These are phyloP conservation scores for Penicillium thymicola DNA, from an alignment of 2,329 filamentous ascomycete species.

Conservation along the genomic window DNA sequence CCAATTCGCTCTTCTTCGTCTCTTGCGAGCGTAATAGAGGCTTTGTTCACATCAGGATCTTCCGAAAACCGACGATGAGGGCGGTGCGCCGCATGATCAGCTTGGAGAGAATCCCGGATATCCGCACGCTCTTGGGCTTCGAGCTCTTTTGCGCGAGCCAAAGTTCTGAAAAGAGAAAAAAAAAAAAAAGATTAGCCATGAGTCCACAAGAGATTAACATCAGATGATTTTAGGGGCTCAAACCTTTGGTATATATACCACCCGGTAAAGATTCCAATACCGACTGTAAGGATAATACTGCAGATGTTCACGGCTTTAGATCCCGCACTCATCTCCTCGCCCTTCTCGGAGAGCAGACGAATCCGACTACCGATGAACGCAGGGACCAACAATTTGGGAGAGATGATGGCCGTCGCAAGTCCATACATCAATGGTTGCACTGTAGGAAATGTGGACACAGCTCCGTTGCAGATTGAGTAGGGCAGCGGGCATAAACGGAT, in stretches of 20 bases:
- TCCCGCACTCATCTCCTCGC: conserved; percentile 73
- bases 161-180: conserved; percentile 36
- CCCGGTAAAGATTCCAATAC: conserved; percentile 72
- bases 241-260: conserved; percentile 76
- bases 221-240: conserved; percentile 10
- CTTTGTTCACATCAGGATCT: conserved; percentile 40
- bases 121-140: conserved; percentile 47
- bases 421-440: conserved; percentile 74
- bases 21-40: conserved; percentile 39
- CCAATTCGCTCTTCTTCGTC: conserved; percentile 46
- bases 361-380: conserved; percentile 87
- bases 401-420: conserved; percentile 75
- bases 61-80: conserved; percentile 36
- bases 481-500: conserved; percentile 90
- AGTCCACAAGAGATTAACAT: not conserved
- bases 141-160: conserved; percentile 49
- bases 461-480: conserved; percentile 90
- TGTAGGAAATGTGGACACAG: conserved; percentile 88
- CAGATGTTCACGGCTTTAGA: conserved; percentile 81
- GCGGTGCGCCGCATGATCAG: conserved; percentile 35
- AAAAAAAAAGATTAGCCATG: not conserved
- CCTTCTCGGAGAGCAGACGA: conserved; percentile 75
- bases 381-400: conserved; percentile 85
- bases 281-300: conserved; percentile 69
- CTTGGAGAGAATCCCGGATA: conserved; percentile 35